These are phyloP conservation scores for Dacryopinax primogenitus DNA, from an alignment of 768 basidiomycete species.

Conservation along the genomic window DNA sequence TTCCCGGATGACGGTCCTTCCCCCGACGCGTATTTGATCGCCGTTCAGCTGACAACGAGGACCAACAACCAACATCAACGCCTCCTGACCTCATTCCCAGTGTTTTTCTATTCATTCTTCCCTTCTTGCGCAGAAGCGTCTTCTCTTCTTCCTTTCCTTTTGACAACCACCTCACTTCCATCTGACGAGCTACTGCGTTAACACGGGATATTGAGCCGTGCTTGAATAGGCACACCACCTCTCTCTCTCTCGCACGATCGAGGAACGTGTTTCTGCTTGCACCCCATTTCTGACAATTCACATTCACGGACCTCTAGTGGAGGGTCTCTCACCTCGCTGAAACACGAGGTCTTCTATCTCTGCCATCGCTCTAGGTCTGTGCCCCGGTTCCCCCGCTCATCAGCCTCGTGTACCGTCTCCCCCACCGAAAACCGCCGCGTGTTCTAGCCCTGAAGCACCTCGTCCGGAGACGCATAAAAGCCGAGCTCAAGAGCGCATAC, in stretches of 20 bases:
- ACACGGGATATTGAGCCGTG: neutral
- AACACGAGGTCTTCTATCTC: neutral
- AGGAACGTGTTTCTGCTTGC: neutral
- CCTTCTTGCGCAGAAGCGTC: slow-evolving; percentile 1
- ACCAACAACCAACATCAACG: neutral
- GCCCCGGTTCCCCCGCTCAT: neutral
- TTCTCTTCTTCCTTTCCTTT: neutral
- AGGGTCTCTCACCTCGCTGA: neutral
- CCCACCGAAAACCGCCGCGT: neutral
- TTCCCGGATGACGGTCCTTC: neutral
- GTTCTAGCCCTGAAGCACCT: neutral
- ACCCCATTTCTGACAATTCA: too few species aligned
- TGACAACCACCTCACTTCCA: neutral
- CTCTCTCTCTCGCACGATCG: neutral
- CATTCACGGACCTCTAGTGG: too few species aligned
- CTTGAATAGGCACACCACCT: neutral
- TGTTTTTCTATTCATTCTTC: neutral
- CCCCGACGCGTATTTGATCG: neutral
- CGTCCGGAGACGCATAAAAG: slow-evolving; percentile 2
- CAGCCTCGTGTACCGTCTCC: neutral
- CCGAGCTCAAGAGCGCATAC: neutral
- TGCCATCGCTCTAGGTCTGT: neutral
- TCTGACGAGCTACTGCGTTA: too few species aligned
- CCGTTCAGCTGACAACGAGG: neutral
- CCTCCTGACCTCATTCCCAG: neutral